Evolutionary conservation across 2,329 filamentous ascomycete genomes (phyloP).

Genomic region (Ustilaginoidea virens): DNA sequence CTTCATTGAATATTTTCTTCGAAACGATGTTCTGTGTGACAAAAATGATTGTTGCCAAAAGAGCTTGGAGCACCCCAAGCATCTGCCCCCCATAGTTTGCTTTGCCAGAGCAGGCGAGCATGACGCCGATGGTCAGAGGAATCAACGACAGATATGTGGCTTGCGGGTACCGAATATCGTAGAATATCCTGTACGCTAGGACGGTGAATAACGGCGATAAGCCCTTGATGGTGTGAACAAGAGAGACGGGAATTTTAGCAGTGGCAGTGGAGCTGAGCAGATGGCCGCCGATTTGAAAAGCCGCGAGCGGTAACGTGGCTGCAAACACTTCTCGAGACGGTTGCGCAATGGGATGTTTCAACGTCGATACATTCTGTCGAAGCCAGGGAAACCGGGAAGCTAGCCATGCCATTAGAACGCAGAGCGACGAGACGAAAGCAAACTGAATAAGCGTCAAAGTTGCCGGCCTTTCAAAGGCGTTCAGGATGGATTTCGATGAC

Average conservation of each 20-base stretch:
- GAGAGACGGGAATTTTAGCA: constrained; percentile 83
- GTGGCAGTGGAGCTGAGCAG: constrained; percentile 89
- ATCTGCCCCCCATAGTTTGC: constrained; percentile 65
- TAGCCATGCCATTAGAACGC: constrained; percentile 62
- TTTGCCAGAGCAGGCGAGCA: constrained; percentile 87
- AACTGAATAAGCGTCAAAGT: constrained; percentile 91
- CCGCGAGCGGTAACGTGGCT: constrained; percentile 79
- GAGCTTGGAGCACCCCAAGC: constrained; percentile 76
- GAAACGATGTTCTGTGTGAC: constrained; percentile 98
- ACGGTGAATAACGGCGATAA: constrained; percentile 93
- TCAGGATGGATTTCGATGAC: constrained; percentile 93
- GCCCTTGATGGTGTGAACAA: constrained; percentile 97
- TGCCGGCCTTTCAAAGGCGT: constrained; percentile 76
- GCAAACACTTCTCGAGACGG: constrained; percentile 70
- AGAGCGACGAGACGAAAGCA: constrained; percentile 79
- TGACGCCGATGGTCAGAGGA: constrained; percentile 87
- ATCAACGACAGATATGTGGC: constrained; percentile 80
- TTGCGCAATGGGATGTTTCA: constrained; percentile 69
- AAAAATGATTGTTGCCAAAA: constrained; percentile 84
- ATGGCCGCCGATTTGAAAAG: constrained; percentile 88
- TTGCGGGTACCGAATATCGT: constrained; percentile 72
- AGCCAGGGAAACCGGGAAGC: constrained; percentile 58
- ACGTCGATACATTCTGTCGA: constrained; percentile 55
- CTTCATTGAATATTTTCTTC: constrained; percentile 94
- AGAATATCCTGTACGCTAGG: constrained; percentile 77